phyloP scores from a whole-genome alignment of 305 asterid species.

The Plantago coronopus region DNA sequence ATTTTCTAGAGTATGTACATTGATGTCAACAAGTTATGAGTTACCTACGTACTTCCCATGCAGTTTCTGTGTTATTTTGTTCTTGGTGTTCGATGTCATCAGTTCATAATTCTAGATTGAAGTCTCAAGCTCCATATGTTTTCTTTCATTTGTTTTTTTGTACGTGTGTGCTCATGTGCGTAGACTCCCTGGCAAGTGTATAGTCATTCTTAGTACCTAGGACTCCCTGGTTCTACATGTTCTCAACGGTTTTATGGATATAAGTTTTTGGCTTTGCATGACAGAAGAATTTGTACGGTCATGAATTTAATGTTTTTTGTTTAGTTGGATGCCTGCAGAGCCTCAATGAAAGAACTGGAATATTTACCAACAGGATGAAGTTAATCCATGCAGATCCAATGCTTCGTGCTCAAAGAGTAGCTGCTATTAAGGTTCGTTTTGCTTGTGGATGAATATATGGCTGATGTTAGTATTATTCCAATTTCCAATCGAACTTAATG shows the following conservation, averaged over 20 bases:
- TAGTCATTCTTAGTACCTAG: not conserved
- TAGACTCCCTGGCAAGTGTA: not conserved
- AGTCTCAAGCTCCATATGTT: no score
- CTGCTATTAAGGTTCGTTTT: constrained; percentile 79
- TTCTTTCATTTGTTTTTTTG: no score
- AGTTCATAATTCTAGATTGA: no score
- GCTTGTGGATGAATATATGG: not conserved
- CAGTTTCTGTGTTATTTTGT: no score
- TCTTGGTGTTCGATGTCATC: no score
- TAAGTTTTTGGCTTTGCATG: not conserved
- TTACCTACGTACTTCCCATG: no score
- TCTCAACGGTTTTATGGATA: not conserved
- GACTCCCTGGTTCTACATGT: constrained; percentile 5
- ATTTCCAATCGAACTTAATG: no score
- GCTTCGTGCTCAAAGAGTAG: constrained; percentile 86
- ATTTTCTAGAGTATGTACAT: no score
- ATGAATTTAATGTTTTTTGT: constrained; percentile 54
- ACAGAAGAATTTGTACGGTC: constrained; percentile 19
- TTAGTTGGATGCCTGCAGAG: constrained; percentile 98
- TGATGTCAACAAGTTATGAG: no score
- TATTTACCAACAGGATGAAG: constrained; percentile 86
- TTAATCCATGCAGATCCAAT: constrained; percentile 74
- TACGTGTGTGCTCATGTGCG: not conserved
- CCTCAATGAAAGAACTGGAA: constrained; percentile 89
- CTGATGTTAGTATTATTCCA: no score